phyloP scores from a whole-genome alignment of 2,329 filamentous ascomycete genomes.

The Alternaria incomplexa region DNA sequence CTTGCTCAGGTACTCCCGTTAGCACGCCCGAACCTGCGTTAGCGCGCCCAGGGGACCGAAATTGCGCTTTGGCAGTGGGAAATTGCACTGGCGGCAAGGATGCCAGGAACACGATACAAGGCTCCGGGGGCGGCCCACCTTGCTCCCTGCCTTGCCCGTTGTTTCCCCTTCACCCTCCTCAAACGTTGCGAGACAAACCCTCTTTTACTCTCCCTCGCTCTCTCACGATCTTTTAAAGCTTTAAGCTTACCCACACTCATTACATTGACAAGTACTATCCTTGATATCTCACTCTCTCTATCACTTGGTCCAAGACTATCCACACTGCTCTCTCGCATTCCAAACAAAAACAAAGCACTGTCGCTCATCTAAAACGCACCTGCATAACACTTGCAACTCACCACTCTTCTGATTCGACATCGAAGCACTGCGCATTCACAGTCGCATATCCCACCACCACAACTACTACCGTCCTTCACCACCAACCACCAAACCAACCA shows the following conservation, averaged over 20 bases:
- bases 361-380: constrained; percentile 1
- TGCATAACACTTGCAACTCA: constrained; percentile 11
- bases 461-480: constrained; percentile 6
- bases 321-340: constrained; percentile 21
- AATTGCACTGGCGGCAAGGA: constrained; percentile 32
- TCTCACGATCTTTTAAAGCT: not conserved
- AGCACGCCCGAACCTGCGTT: constrained; percentile 5
- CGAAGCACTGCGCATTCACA: constrained; percentile 4
- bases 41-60: constrained; percentile 7
- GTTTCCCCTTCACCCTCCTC: constrained; percentile 24
- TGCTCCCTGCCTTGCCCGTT: constrained; percentile 7
- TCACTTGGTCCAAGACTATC: constrained; percentile 7
- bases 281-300: not conserved
- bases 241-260: constrained; percentile 11
- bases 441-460: constrained; percentile 1
- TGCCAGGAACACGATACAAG: constrained; percentile 27
- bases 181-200: constrained; percentile 23
- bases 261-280: not conserved
- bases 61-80: constrained; percentile 10
- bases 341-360: not conserved
- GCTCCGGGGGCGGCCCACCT: constrained; percentile 15
- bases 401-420: constrained; percentile 11
- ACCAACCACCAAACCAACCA: constrained; percentile 17
- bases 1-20: constrained; percentile 15
- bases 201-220: constrained; percentile 22